Conservation (phyloP, 116 monocot species). For the Papilionanthe hybrid region DNA sequence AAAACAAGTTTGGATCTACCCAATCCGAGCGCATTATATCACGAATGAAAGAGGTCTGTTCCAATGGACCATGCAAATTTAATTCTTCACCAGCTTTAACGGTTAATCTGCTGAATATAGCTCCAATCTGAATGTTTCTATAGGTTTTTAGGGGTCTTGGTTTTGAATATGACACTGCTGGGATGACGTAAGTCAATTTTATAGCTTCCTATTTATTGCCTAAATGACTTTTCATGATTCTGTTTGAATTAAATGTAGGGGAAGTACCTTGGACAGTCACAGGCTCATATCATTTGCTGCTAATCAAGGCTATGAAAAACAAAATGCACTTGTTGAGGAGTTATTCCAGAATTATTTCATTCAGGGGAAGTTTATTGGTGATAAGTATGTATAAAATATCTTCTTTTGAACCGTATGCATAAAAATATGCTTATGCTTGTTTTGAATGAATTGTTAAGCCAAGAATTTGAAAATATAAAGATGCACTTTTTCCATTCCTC, state of each 20-base stretch:
- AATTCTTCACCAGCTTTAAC: not conserved
- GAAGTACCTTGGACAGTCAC: conserved; percentile 80
- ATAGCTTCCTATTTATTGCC: not conserved
- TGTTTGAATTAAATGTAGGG: conserved; percentile 36
- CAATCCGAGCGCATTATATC: conserved; percentile 40
- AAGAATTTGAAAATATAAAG: not conserved
- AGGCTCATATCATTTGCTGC: conserved; percentile 81
- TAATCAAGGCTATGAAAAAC: conserved; percentile 73
- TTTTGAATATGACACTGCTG: conserved; percentile 60
- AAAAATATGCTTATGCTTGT: not conserved
- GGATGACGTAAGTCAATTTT: conserved; percentile 60
- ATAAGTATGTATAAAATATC: conserved; percentile 38
- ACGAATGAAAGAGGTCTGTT: conserved; percentile 62
- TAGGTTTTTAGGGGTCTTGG: conserved; percentile 75
- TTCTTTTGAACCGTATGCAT: not conserved
- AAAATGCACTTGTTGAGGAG: conserved; percentile 74
- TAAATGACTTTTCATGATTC: not conserved
- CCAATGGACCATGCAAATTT: not conserved
- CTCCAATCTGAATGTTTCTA: not conserved
- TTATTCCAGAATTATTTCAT: conserved; percentile 63
- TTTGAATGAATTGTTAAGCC: not conserved
- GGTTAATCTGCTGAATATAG: not conserved
- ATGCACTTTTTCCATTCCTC: not conserved
- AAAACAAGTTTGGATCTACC: conserved; percentile 59
- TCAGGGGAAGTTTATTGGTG: conserved; percentile 82